phyloP scores from a whole-genome alignment of 108 stramenopile genomes.

The Skeletonema grethae region DNA sequence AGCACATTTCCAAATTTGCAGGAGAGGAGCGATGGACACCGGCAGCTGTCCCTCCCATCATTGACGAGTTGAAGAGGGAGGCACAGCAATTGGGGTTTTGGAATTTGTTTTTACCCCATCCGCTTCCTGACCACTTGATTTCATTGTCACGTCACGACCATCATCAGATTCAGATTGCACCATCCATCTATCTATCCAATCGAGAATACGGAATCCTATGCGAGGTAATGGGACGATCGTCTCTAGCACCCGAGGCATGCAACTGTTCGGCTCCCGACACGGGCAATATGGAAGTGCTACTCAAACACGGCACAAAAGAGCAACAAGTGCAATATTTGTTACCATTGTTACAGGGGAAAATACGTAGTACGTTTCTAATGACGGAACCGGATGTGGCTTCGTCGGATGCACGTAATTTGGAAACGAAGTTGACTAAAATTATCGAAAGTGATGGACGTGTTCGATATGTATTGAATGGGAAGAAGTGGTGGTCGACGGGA shows the following conservation, averaged over 20 bases:
- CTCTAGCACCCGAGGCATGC: constrained; percentile 90
- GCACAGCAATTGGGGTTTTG: constrained; percentile 83
- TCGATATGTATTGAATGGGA: constrained; percentile 74
- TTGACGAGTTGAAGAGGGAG: constrained; percentile 59
- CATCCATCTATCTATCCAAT: constrained; percentile 56
- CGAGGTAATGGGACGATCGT: constrained; percentile 89
- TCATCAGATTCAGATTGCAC: constrained; percentile 30
- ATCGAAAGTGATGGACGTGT: constrained; percentile 16
- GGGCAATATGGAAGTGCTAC: constrained; percentile 97
- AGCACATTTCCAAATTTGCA: constrained; percentile 55
- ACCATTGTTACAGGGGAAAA: constrained; percentile 81
- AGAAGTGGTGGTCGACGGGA: constrained; percentile 94
- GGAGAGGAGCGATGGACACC: constrained; percentile 68
- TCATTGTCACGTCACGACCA: background rate
- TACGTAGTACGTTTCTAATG: constrained; percentile 93
- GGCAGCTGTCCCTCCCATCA: constrained; percentile 70
- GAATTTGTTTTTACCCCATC: constrained; percentile 87
- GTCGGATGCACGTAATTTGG: constrained; percentile 93
- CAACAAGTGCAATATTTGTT: constrained; percentile 78
- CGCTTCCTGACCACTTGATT: constrained; percentile 47
- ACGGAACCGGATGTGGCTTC: constrained; percentile 94
- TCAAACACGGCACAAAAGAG: constrained; percentile 80
- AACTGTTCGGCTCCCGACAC: constrained; percentile 97
- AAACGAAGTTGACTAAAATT: constrained; percentile 56
- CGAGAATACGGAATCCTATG: constrained; percentile 87